Percentiles rank a stretch among this genome's conserved stretches.
These are phyloP conservation scores for Russula virescens DNA, from an alignment of 768 basidiomycete species.

Conservation along the genomic window DNA sequence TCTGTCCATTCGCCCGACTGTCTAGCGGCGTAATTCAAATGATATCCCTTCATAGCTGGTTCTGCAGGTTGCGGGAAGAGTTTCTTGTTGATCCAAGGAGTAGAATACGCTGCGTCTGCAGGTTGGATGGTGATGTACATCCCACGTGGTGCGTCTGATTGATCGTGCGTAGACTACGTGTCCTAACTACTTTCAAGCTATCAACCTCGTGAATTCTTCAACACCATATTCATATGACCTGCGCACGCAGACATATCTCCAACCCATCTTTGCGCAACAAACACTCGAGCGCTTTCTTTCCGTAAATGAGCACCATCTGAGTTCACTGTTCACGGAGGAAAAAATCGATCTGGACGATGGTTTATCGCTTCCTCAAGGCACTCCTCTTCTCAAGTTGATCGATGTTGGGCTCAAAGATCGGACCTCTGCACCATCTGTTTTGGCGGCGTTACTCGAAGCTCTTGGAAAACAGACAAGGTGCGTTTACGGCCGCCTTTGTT, in stretches of 20 bases:
- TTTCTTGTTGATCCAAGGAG: constrained; percentile 67
- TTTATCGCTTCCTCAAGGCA: constrained; percentile 42
- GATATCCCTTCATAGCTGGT: constrained; percentile 47
- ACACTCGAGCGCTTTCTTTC: constrained; percentile 55
- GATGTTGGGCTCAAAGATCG: constrained; percentile 52
- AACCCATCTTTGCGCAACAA: constrained; percentile 58
- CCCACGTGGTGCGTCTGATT: constrained; percentile 54
- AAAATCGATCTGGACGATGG: constrained; percentile 45
- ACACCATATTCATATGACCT: constrained; percentile 69
- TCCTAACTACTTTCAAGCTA: constrained; percentile 32
- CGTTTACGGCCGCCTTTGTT: constrained; percentile 25
- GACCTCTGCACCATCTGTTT: constrained; percentile 45
- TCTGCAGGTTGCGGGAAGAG: constrained; percentile 77
- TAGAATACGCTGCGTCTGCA: constrained; percentile 55
- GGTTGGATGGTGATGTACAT: constrained; percentile 84
- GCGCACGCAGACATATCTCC: constrained; percentile 70
- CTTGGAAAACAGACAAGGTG: constrained; percentile 62
- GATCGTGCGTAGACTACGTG: background rate
- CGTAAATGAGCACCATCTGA: constrained; percentile 49
- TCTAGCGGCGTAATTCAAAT: constrained; percentile 2
- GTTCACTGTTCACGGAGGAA: constrained; percentile 37
- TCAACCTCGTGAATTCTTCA: constrained; percentile 66
- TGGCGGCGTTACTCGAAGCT: constrained; percentile 54
- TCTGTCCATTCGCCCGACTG: constrained; percentile 33
- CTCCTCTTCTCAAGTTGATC: constrained; percentile 49